Evolutionary conservation across 2,329 filamentous ascomycete genomes (phyloP).

Genomic region (Cercospora sesami): DNA sequence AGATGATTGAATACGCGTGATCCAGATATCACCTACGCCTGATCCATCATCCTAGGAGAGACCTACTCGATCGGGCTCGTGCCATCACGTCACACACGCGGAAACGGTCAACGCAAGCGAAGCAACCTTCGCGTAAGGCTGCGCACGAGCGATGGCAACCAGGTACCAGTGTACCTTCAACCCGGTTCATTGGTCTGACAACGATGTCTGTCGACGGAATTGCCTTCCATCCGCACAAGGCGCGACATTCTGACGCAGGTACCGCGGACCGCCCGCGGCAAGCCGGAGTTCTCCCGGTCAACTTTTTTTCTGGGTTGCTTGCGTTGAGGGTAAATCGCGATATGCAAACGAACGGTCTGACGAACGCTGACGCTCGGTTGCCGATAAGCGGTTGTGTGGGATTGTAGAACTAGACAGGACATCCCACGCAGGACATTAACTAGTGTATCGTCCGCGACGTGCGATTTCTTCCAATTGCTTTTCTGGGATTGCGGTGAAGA

Average conservation of each 20-base stretch:
- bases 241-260: constrained; percentile 12
- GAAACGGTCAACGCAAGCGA: not conserved
- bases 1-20: not conserved
- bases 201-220: not conserved
- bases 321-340: not conserved
- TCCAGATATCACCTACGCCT: not conserved
- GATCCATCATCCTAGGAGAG: not conserved
- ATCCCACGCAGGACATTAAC: constrained; percentile 16
- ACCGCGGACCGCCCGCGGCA: constrained; percentile 7
- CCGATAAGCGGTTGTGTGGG: not conserved
- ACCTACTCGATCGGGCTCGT: not conserved
- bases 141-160: not conserved
- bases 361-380: constrained; percentile 9
- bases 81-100: not conserved
- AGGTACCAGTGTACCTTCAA: constrained; percentile 4
- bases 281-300: not conserved
- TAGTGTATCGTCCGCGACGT: constrained; percentile 2
- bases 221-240: not conserved
- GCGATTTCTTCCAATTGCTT: constrained; percentile 11
- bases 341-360: not conserved
- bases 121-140: not conserved
- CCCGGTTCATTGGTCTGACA: not conserved
- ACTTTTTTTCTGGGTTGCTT: constrained; percentile 1
- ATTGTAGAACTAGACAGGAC: constrained; percentile 1
- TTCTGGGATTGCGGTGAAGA: constrained; percentile 1